phyloP scores from a whole-genome alignment of 176 grass and related monocot species.

The Carex scoparia region DNA sequence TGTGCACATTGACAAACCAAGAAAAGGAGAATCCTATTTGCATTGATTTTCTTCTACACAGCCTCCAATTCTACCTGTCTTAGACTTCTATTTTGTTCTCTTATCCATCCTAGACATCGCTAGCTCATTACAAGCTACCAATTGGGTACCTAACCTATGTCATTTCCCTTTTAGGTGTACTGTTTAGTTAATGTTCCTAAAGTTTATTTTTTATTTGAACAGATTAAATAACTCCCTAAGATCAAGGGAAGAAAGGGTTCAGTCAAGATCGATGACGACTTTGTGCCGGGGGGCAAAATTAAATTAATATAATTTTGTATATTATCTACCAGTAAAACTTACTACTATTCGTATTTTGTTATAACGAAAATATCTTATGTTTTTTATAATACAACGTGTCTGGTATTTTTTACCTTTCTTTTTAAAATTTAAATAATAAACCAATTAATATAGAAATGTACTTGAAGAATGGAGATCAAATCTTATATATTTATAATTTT shows the following conservation, averaged over 20 bases:
- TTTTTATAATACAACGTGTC: too few species aligned
- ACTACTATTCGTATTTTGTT: neutral
- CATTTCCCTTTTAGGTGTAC: neutral
- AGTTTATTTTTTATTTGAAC: neutral
- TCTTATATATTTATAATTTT: too few species aligned
- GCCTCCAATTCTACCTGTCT: conserved; percentile 32
- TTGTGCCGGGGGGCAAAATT: neutral
- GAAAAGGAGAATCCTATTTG: conserved; percentile 32
- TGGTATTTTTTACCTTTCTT: too few species aligned
- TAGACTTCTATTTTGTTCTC: conserved; percentile 82
- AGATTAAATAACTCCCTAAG: neutral
- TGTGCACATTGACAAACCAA: conserved; percentile 28
- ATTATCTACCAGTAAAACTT: neutral
- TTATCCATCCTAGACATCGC: conserved; percentile 25
- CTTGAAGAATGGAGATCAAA: too few species aligned
- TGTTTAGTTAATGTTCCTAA: neutral
- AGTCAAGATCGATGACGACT: conserved; percentile 23
- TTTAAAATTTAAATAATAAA: too few species aligned
- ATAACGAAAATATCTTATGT: too few species aligned
- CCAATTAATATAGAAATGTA: too few species aligned
- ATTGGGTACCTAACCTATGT: conserved; percentile 3
- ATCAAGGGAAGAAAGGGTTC: conserved; percentile 16
- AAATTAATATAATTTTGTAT: neutral
- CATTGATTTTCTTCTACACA: conserved; percentile 44
- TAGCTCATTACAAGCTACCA: neutral